Base-by-base conservation (phyloP, 2,329 filamentous ascomycete species). In the Acephala macrosclerotiorum region DNA sequence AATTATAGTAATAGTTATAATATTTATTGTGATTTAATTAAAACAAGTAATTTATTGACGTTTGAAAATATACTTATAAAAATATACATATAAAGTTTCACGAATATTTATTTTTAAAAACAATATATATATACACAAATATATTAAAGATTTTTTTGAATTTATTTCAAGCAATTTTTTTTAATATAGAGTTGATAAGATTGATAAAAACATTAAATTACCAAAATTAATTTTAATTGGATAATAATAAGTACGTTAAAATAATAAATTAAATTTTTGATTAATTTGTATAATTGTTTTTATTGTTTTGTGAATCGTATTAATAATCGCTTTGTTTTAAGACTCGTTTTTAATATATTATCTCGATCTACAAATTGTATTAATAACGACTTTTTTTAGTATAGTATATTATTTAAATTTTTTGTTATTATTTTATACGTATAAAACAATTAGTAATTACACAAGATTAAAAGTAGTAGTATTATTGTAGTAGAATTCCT, bases 381-480 rank as follows among this genome's bases (percentile, higher is more conserved):
- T 66, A 25, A 66, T 66, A 29, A 63, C 56, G 47, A 56, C 64
- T 60, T 66, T 66, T 35, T 56, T 51, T 63, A 66, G 55, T 16
- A 66, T 66, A 63, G 60, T 35, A 63, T 66, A 45, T 63, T 29
- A 66, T 66, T 60, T 63, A 33, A 66, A 60, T 56, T 40, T 66
- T 63, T 45, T 66, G 45, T 60, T 66, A 66, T 63, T 56, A 55
- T 56, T 66, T 63, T 60, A 63, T 26, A 63, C 49, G 29, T 49
- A 66, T 66, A 29, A 66, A 65, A 66, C 62, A 66, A 66, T 40
- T 60, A 53, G 59, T 66, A 14, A 59, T 59, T 29, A 66, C 36
- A 66, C 35, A 66, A 66, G 64, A 63, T 36, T 63, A 66, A 63
- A 63, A 42, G 64, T 66, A 66, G 56, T 66, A 29, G 64, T 58